These are phyloP conservation scores for Fusarium nisikadoi DNA, from an alignment of 2,329 filamentous ascomycete genomes.

Conservation along the genomic window DNA sequence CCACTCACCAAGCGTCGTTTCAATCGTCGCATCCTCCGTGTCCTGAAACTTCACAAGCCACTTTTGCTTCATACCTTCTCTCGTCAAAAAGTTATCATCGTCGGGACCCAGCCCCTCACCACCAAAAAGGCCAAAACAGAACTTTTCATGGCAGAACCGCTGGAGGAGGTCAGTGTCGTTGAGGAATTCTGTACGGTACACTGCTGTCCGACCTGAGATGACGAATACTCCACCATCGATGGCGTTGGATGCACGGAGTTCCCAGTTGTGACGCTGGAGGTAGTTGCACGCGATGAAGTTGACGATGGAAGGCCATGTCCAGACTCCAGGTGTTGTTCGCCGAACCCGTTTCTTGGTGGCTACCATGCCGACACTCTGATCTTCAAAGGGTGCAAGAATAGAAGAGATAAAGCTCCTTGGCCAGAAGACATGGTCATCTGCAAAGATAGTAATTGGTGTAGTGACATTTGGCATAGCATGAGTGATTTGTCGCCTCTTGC, in stretches of 20 bases:
- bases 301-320: constrained; percentile 50
- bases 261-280: constrained; percentile 71
- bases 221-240: constrained; percentile 70
- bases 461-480: constrained; percentile 50
- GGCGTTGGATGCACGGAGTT: constrained; percentile 64
- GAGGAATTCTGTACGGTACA: constrained; percentile 62
- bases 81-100: constrained; percentile 71
- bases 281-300: constrained; percentile 70
- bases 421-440: constrained; percentile 67
- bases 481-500: constrained; percentile 62
- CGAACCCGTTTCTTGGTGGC: constrained; percentile 66
- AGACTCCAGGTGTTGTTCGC: constrained; percentile 48
- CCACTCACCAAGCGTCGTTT: constrained; percentile 63
- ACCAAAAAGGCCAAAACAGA: constrained; percentile 55
- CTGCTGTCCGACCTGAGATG: constrained; percentile 65
- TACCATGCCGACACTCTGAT: constrained; percentile 62
- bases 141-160: constrained; percentile 61
- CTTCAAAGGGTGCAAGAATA: constrained; percentile 56
- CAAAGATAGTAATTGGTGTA: constrained; percentile 57
- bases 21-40: constrained; percentile 57
- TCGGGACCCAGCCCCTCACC: constrained; percentile 57
- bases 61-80: constrained; percentile 60
- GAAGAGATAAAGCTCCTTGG: constrained; percentile 53
- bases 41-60: constrained; percentile 67
- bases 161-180: constrained; percentile 54